Evolutionary conservation across 495 filamentous ascomycete species (phyloP).

Genomic region (Penicillium atrosanguineum): DNA sequence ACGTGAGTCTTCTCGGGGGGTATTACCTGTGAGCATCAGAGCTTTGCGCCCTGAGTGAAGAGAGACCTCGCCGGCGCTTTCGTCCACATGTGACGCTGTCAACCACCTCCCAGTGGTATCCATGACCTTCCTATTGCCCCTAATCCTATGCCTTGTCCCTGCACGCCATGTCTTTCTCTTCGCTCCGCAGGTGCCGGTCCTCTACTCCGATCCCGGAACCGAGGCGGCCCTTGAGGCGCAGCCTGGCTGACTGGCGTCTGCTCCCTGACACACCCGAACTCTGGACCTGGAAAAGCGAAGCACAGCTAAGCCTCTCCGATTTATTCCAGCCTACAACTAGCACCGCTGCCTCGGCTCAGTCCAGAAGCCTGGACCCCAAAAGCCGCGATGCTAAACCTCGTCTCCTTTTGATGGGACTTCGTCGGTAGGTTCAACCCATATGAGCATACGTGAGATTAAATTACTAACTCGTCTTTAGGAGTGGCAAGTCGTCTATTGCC

Average conservation of each 20-base stretch:
- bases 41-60: background rate
- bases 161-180: conserved; percentile 14
- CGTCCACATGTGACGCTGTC: background rate
- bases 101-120: background rate
- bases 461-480: conserved; percentile 51
- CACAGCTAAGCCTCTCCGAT: conserved; percentile 39
- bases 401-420: conserved; percentile 90
- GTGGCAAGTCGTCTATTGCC: conserved; percentile 95
- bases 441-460: background rate
- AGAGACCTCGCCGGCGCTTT: background rate
- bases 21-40: background rate
- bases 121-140: background rate
- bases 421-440: conserved; percentile 60
- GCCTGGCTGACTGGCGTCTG: conserved; percentile 4
- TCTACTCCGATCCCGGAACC: conserved; percentile 1
- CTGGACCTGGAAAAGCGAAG: conserved; percentile 16
- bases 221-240: background rate
- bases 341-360: conserved; percentile 20
- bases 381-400: conserved; percentile 67
- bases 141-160: background rate
- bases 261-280: background rate
- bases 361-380: conserved; percentile 32
- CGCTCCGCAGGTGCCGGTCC: conserved; percentile 12
- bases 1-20: background rate
- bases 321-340: conserved; percentile 36